Evolutionary conservation across 768 basidiomycete genomes (phyloP), one percentile per base, ranked within the genome.

Genomic region (Boletus vinaceobasis): DNA sequence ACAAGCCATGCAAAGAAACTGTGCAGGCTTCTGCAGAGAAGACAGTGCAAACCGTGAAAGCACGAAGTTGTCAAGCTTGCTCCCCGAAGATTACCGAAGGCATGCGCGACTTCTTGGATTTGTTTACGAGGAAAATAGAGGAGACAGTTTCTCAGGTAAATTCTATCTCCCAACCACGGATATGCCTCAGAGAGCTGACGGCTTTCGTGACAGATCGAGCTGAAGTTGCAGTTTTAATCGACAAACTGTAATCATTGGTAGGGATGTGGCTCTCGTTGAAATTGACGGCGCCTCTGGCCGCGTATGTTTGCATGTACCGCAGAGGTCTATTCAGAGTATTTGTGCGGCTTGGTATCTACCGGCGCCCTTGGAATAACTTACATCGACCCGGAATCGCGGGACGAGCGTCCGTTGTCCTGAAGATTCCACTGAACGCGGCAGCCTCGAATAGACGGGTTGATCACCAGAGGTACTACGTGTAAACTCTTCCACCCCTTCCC

Each of bases 1-100:
- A 64, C 19, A 64, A 31, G 29, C 58, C 67, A 1, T 68, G 57
- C 38, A 52, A 43, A 9, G 53, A 36, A 23, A 57, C 49, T 2
- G 36, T 67, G 3, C 27, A 26, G n/a, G 7, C 26, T 15, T 32
- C 1, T 23, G 44, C 27, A 14, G 50, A 65, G 27, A 43, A 45
- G 0, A 50, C 54, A 1, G 38, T 58, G 4, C 48, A 52, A 19
- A 6, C 1, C 1, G 52, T 55, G 0, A 50, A 51, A 43, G 19
- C 19, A 1, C 7, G 1, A 5, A 43, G 48, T 19, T 60, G 59
- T 33, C 0, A 1, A 0, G 1, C 4, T 26, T 62, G 59, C 42
- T 51, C 48, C 13, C 13, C 29, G 1, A 29, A 7, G n/a, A 21
- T 67, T 1, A 9, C 32, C 5, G 52, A 42, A 21, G 60, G 55